phyloP scores from a whole-genome alignment of 1,139 yeast genomes.

The Hemisphaericaspora xylofermentans region DNA sequence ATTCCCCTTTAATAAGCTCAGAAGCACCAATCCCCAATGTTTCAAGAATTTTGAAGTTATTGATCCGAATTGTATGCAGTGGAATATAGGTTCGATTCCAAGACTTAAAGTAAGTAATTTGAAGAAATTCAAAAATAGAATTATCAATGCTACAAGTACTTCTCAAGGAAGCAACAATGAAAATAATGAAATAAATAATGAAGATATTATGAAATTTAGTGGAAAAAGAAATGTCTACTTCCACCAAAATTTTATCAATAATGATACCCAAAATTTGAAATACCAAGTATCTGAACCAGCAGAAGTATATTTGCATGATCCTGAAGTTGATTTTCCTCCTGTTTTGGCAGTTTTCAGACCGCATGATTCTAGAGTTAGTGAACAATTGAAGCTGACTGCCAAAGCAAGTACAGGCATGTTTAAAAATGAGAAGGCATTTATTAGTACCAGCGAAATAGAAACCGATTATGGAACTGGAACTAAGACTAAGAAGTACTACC shows the following conservation, averaged over 20 bases:
- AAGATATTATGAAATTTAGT: constrained; percentile 22
- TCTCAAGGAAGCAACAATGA: neutral
- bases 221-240: constrained; percentile 31
- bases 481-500: constrained; percentile 36
- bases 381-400: constrained; percentile 33
- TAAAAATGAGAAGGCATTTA: constrained; percentile 8
- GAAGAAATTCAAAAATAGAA: constrained; percentile 18
- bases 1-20: constrained; percentile 20
- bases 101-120: constrained; percentile 26
- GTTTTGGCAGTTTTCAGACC: constrained; percentile 56
- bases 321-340: constrained; percentile 27
- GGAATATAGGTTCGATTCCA: constrained; percentile 51
- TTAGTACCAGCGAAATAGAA: constrained; percentile 14
- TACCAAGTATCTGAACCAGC: constrained; percentile 21
- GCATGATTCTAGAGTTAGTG: constrained; percentile 44
- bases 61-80: constrained; percentile 27
- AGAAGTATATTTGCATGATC: constrained; percentile 18
- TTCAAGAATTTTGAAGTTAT: constrained; percentile 33
- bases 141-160: constrained; percentile 13
- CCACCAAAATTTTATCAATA: constrained; percentile 28
- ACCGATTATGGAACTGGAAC: constrained; percentile 32
- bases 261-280: constrained; percentile 10
- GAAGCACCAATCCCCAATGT: constrained; percentile 9
- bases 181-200: constrained; percentile 16
- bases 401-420: constrained; percentile 13